These are phyloP conservation scores for Stellera chamaejasme DNA, from an alignment of 345 rosid genomes.

Conservation along the genomic window DNA sequence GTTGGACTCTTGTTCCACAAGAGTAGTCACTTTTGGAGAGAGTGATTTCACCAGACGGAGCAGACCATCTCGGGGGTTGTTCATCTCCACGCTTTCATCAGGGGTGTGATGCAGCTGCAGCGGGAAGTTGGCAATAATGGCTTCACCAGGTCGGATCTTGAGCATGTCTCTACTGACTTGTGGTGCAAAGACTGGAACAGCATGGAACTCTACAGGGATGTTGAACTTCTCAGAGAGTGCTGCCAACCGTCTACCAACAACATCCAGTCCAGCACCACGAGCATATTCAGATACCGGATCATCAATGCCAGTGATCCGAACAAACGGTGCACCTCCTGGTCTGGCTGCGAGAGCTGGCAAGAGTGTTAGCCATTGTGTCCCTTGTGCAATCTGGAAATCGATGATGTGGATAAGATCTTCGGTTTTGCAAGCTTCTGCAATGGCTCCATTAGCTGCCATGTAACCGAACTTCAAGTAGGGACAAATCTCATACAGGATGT, in stretches of 20 bases:
- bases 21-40: constrained; percentile 49
- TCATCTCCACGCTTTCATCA: constrained; percentile 59
- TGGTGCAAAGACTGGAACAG: constrained; percentile 46
- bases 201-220: constrained; percentile 48
- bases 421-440: constrained; percentile 65
- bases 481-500: constrained; percentile 55
- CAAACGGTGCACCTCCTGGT: constrained; percentile 58
- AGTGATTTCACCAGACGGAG: constrained; percentile 59
- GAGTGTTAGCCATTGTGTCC: constrained; percentile 68
- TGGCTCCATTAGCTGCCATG: constrained; percentile 81
- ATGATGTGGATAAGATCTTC: constrained; percentile 52
- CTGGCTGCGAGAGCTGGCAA: constrained; percentile 64
- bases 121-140: constrained; percentile 58
- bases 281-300: constrained; percentile 46
- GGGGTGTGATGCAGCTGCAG: constrained; percentile 70
- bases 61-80: constrained; percentile 67
- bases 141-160: constrained; percentile 56
- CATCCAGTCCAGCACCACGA: constrained; percentile 45
- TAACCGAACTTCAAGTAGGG: constrained; percentile 70
- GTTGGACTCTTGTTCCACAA: constrained; percentile 76
- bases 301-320: constrained; percentile 66
- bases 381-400: constrained; percentile 63
- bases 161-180: constrained; percentile 53
- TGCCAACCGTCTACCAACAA: constrained; percentile 33
- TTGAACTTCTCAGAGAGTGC: constrained; percentile 43